Percentiles rank a stretch among this genome's conserved stretches.
Conservation (phyloP, 306 rosid species). For the Glycine soja region DNA sequence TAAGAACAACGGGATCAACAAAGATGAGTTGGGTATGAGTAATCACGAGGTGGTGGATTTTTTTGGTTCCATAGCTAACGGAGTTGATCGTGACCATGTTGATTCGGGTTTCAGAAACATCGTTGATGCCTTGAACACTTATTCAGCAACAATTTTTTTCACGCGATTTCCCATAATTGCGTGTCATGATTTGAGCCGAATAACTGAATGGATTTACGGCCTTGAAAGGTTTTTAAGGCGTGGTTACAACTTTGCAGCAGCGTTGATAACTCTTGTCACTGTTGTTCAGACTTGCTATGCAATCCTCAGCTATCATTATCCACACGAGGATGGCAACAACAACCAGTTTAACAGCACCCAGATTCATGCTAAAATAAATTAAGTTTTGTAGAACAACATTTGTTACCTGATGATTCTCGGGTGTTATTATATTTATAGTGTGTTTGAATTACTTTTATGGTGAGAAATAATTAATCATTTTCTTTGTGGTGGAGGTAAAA, state of each 20-base stretch:
- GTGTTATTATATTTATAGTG: no score
- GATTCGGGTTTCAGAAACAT: background rate
- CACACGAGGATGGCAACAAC: no score
- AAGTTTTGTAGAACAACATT: no score
- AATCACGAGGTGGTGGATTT: background rate
- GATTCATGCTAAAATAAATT: background rate
- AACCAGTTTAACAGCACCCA: no score
- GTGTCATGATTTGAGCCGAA: background rate
- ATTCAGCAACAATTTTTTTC: background rate
- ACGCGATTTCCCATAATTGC: background rate
- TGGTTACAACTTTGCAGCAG: constrained; percentile 32
- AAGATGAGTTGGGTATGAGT: background rate
- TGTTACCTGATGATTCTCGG: no score
- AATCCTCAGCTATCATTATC: constrained; percentile 2
- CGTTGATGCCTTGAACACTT: background rate
- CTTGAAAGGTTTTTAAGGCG: background rate
- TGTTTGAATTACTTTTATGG: no score
- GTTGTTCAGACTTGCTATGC: constrained; percentile 6
- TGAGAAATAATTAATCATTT: no score
- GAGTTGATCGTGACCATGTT: background rate
- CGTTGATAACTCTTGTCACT: background rate
- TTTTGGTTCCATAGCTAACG: background rate
- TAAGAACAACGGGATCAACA: background rate
- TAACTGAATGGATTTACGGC: background rate
- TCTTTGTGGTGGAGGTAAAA: no score